Conservation (phyloP, 306 rosid species). For the Amphicarpaea edgeworthii region DNA sequence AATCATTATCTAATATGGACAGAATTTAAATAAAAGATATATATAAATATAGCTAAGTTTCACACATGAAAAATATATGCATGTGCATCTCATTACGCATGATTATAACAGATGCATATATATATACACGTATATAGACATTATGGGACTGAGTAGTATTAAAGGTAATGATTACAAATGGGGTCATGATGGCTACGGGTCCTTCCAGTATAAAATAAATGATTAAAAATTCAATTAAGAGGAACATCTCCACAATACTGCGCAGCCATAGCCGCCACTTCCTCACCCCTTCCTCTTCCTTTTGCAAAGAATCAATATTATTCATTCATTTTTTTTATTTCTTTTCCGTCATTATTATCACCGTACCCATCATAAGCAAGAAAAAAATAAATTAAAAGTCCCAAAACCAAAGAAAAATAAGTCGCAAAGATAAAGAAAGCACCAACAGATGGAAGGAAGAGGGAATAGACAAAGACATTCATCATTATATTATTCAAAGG, state of each 20-base stretch:
- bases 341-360: not conserved
- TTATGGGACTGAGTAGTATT: slow-evolving; percentile 7
- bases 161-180: slow-evolving; percentile 63
- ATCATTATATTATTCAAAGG: not conserved
- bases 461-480: slow-evolving; percentile 38
- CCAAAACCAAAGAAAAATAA: not conserved
- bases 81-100: slow-evolving; percentile 19
- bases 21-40: no score
- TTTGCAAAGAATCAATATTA: not conserved
- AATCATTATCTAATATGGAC: no score
- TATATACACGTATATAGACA: not conserved
- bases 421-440: slow-evolving; percentile 17
- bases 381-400: not conserved
- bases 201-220: slow-evolving; percentile 42
- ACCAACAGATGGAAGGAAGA: slow-evolving; percentile 4
- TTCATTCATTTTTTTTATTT: not conserved
- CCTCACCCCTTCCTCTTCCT: slow-evolving; percentile 6
- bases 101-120: slow-evolving; percentile 1
- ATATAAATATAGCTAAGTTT: no score
- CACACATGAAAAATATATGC: slow-evolving; percentile 38
- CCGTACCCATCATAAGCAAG: not conserved
- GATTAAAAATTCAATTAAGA: slow-evolving; percentile 39
- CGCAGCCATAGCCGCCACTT: slow-evolving; percentile 95
- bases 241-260: slow-evolving; percentile 40
- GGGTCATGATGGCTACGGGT: slow-evolving; percentile 58